Base-by-base conservation (phyloP, 1,284 basidiomycete genomes). In the Trametes polyzona region DNA sequence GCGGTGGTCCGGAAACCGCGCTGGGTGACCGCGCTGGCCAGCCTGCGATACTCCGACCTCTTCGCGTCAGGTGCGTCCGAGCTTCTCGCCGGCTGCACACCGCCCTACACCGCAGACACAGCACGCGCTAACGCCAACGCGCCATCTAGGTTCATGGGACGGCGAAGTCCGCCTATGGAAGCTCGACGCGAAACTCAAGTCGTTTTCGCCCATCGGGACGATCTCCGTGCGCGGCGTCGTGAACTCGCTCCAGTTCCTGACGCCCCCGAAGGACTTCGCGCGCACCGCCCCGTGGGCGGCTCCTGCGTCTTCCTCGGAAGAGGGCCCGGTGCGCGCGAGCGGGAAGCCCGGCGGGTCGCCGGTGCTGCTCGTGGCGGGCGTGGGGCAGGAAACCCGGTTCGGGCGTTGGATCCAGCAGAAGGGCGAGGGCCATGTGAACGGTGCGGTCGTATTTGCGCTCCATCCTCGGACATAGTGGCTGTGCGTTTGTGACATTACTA, bases 101-200 rank as follows among this genome's bases (percentile, higher is more conserved):
- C 23, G n/a, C n/a, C n/a, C n/a, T n/a, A n/a, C n/a, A n/a, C n/a
- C n/a, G n/a, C n/a, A n/a, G n/a, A n/a, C n/a, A n/a, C n/a, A n/a
- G n/a, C n/a, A 26, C 52, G 61, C 57, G 42, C 55, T 50, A 47
- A 48, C 62, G 32, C 43, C 16, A 40, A 32, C 40, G 14, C n/a
- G 46, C 39, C 24, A 23, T 50, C 19, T 64, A 90, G 95, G 96
- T 16, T 98, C 95, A 14, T 98, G 93, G 90, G 95, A 98, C 62
- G 94, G 94, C 36, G 69, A 78, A 44, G 86, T 99, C 66, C 87
- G 90, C 27, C 74, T 99, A 66, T 99, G 96, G 96, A 89, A 90
- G 66, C 76, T 99, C 30, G 87, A 94, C 59, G 65, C 81, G 1
- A 87, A 84, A 57, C 74, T 96, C 12, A 89, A 86, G 68, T 87